Conservation (phyloP, 441 rosid genomes). For the Erodium texanum region DNA sequence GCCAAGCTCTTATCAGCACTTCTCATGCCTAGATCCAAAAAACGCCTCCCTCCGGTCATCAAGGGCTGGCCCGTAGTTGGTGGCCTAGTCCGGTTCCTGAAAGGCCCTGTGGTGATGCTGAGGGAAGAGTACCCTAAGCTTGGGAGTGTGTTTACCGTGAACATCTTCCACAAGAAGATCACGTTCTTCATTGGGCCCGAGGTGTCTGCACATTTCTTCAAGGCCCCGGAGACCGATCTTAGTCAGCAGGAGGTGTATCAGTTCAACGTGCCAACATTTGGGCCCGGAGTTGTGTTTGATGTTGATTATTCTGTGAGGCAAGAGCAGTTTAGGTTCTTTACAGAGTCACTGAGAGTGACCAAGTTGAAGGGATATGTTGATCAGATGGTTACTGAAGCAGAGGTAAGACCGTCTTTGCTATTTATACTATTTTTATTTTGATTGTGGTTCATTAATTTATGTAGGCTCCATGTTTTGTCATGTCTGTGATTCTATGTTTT, state of each 20-base stretch:
- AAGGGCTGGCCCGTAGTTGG: constrained; percentile 64
- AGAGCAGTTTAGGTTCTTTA: constrained; percentile 96
- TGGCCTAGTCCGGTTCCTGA: constrained; percentile 62
- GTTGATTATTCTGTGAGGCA: constrained; percentile 86
- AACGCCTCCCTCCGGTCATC: constrained; percentile 72
- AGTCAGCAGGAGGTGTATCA: constrained; percentile 99
- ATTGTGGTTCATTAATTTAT: background rate
- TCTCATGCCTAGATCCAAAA: constrained; percentile 45
- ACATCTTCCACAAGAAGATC: constrained; percentile 61
- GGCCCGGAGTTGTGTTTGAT: constrained; percentile 96
- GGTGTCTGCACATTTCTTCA: constrained; percentile 92
- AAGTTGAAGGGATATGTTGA: constrained; percentile 92
- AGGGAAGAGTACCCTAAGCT: constrained; percentile 88
- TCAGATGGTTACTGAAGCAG: constrained; percentile 91
- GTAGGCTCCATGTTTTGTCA: background rate
- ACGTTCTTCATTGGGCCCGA: constrained; percentile 95
- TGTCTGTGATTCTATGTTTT: background rate
- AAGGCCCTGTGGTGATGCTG: constrained; percentile 81
- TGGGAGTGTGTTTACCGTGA: constrained; percentile 90
- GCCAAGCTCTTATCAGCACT: constrained; percentile 69
- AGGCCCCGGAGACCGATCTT: constrained; percentile 81
- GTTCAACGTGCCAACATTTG: constrained; percentile 96
- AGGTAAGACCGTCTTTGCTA: constrained; percentile 34
- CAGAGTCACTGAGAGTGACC: constrained; percentile 75
- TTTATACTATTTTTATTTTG: background rate